phyloP scores from a whole-genome alignment of 139 green algal genomes.

The Coccomyxa sp. region DNA sequence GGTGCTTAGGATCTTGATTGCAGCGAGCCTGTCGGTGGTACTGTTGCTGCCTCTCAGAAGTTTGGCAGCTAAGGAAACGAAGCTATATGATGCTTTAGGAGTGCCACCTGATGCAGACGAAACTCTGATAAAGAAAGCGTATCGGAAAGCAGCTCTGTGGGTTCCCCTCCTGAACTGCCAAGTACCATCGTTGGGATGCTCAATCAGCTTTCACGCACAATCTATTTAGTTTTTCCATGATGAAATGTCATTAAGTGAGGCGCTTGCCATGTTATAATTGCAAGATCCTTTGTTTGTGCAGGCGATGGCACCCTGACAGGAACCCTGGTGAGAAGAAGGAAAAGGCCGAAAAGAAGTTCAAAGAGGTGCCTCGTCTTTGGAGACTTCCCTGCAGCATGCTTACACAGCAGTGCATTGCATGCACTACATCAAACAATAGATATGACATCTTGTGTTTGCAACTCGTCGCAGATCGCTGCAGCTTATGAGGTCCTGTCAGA shows the following conservation, averaged over 20 bases:
- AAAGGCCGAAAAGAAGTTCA: conserved; percentile 73
- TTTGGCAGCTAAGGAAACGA: conserved; percentile 50
- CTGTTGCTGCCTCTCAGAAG: background rate
- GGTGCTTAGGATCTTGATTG: too few species aligned
- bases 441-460: background rate
- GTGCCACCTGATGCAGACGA: conserved; percentile 67
- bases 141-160: conserved; percentile 65
- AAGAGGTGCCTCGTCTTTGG: conserved; percentile 27
- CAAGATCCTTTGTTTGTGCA: conserved; percentile 7
- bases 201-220: too few species aligned
- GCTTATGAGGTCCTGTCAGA: conserved; percentile 85
- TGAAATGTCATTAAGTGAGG: too few species aligned
- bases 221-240: too few species aligned
- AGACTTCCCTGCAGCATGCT: background rate
- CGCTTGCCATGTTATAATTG: too few species aligned
- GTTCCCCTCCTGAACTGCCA: background rate
- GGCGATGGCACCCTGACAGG: conserved; percentile 80
- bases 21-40: too few species aligned
- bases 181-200: too few species aligned
- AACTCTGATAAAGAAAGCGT: conserved; percentile 77
- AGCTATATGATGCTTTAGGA: conserved; percentile 71
- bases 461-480: conserved; percentile 35
- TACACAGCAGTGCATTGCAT: background rate
- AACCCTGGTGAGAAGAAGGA: conserved; percentile 72
- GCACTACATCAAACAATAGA: background rate